Evolutionary conservation across 2,329 filamentous ascomycete genomes (phyloP), one percentile per base, ranked within the genome.

Genomic region (Cadophora gregata): DNA sequence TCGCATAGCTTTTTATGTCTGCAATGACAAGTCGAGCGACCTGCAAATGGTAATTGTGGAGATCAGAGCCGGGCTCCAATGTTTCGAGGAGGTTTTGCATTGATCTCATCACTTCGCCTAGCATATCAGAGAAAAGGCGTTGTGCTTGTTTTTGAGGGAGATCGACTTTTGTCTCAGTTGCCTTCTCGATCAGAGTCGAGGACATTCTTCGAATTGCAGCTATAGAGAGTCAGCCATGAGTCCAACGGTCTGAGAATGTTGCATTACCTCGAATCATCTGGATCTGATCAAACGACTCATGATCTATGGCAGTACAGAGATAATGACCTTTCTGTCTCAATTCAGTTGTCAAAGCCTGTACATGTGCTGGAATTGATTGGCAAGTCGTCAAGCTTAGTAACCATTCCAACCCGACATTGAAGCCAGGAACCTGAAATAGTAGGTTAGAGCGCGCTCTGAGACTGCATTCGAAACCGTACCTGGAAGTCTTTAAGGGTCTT

Each of bases 401-500:
- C 83, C 87, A 88, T n/a, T 87, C 75, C 48, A 84, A 82, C 4
- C 83, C 76, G 10, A 84, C 73, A 9, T 79, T 81, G n/a, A 72
- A 70, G 29, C 51, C 38, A 59, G 73, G 62, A 69, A 78, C 78
- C 67, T 67, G 51, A 65, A 27, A 66, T 16, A 53, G 33, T 63
- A 36, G 63, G 58, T 60, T 8, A 59, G 21, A 53, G n/a, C 2
- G 50, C n/a, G 10, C 29, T 38, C 19, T 12, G 38, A 12, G 6
- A 50, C 8, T 16, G 3, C 5, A 16, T 27, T 27, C 12, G 27
- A 47, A 19, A 19, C 42, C 25, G 61, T 63, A 73, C 71, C 58
- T 71, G 56, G 25, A 73, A 83, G 61, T 85, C 81, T 42, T 82
- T 78, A 24, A 84, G 74, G 8, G 79, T 78, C 55, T 69, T 73